These are phyloP conservation scores for Clonostachys rosea DNA, from an alignment of 2,329 filamentous ascomycete genomes.

Conservation along the genomic window DNA sequence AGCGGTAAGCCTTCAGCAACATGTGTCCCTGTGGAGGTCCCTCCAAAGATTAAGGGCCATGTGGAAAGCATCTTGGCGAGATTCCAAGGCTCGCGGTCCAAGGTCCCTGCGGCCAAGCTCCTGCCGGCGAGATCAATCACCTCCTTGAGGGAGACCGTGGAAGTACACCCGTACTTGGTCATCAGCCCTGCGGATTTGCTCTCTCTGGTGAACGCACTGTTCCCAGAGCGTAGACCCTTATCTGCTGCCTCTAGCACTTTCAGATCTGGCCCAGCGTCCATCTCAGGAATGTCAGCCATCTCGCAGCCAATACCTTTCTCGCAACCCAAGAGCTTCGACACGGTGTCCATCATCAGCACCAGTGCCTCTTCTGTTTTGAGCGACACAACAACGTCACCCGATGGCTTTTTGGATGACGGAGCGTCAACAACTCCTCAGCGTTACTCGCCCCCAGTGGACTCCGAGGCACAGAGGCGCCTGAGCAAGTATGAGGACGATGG, in stretches of 20 bases:
- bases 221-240: slow-evolving; percentile 66
- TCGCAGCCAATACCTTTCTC: slow-evolving; percentile 65
- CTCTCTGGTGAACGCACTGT: slow-evolving; percentile 78
- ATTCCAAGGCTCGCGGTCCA: slow-evolving; percentile 50
- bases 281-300: slow-evolving; percentile 61
- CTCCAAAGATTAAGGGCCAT: slow-evolving; percentile 59
- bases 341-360: slow-evolving; percentile 66
- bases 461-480: slow-evolving; percentile 32
- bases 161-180: slow-evolving; percentile 76
- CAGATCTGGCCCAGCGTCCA: slow-evolving; percentile 63
- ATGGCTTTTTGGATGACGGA: slow-evolving; percentile 56
- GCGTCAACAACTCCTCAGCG: slow-evolving; percentile 42
- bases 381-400: slow-evolving; percentile 61
- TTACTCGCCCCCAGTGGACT: slow-evolving; percentile 48
- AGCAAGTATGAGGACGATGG: slow-evolving; percentile 60
- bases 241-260: slow-evolving; percentile 59
- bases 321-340: slow-evolving; percentile 54
- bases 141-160: slow-evolving; percentile 69
- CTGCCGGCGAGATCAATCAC: slow-evolving; percentile 69
- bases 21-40: slow-evolving; percentile 36
- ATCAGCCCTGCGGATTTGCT: slow-evolving; percentile 75
- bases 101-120: slow-evolving; percentile 50
- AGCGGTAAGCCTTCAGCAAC: slow-evolving; percentile 60
- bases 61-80: slow-evolving; percentile 67
- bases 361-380: slow-evolving; percentile 70